Evolutionary conservation across 164 flowering plant genomes (phyloP).

Genomic region (Taxillus chinensis): DNA sequence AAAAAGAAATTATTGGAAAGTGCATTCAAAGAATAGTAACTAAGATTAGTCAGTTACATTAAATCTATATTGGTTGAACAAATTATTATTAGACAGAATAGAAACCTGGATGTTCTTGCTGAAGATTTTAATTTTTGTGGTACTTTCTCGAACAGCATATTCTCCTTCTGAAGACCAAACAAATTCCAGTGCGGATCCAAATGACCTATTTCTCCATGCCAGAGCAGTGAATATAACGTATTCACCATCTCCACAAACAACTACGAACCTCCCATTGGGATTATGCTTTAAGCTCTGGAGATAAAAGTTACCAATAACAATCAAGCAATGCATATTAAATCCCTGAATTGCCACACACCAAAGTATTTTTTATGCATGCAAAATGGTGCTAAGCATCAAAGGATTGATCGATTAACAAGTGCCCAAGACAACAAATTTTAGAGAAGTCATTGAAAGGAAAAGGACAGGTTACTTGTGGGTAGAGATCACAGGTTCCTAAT

Average conservation of each 20-base stretch:
- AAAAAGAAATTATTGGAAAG: too few relatives aligned
- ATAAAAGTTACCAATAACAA: conserved; percentile 2
- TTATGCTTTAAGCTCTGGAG: conserved; percentile 92
- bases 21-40: too few relatives aligned
- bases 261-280: conserved; percentile 97
- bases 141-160: conserved; percentile 93
- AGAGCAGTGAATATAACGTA: conserved; percentile 90
- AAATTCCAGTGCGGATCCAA: conserved; percentile 93
- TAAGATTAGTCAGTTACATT: background rate
- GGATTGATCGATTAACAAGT: too few relatives aligned
- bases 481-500: conserved; percentile 95
- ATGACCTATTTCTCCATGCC: conserved; percentile 99
- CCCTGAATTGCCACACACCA: too few relatives aligned
- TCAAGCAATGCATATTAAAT: background rate
- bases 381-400: too few relatives aligned
- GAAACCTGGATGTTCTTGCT: conserved; percentile 83
- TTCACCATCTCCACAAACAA: conserved; percentile 98
- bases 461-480: conserved; percentile 66
- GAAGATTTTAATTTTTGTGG: conserved; percentile 85
- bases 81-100: background rate
- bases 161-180: conserved; percentile 98
- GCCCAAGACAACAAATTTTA: too few relatives aligned
- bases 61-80: background rate
- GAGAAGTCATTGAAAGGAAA: background rate
- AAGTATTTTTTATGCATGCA: too few relatives aligned